Evolutionary conservation across 768 basidiomycete genomes (phyloP), one percentile per base, ranked within the genome.

Genomic region (Rhizopogon salebrosus): DNA sequence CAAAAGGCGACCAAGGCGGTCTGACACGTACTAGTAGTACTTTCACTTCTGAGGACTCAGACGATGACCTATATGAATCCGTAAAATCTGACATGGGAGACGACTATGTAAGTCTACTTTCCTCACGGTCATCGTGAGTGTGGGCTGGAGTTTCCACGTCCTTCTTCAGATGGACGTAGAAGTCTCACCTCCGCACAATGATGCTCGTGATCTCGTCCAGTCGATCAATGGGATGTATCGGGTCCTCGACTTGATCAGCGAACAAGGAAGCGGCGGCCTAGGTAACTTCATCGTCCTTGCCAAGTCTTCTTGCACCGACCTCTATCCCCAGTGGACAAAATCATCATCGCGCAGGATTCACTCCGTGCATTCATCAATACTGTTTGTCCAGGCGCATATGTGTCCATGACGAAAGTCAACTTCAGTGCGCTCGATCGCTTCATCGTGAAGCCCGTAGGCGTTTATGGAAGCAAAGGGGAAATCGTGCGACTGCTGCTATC

Each of bases 271-370:
- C 34, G 73, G 77, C 4, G 79, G 80, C 1, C 69, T 82, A 5
- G 82, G 82, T 80, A 56, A 52, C 61, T 13, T 39, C 36, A 57
- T 20, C 13, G 4, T 31, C 20, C 14, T 46, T 31, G 8, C 20
- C 4, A 5, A 20, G 4, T 5, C 14, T 34, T 8, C 31, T 36
- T 9, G 16, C 31, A 9, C 53, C 34, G 1, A 13, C 48, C 22
- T n/a, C 8, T 46, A n/a, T 26, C 16, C 45, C 16, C 54, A 82
- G 83, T 83, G 36, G 81, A 83, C 57, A 85, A 85, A 60, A 75
- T 85, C 29, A 77, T 85, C 62, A 85, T 85, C 26, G 69, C 71
- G 2, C 80, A 82, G 60, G 66, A 73, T 2, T 76, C 79, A 3
- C 65, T 85, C 11, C 65, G 68, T 54, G 55, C 66, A 2, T 75